A percentile compares a stretch with the other conserved stretches of the same genome.
Evolutionary conservation across 1,284 basidiomycete genomes (phyloP).

Genomic region (Cerioporus squamosus): DNA sequence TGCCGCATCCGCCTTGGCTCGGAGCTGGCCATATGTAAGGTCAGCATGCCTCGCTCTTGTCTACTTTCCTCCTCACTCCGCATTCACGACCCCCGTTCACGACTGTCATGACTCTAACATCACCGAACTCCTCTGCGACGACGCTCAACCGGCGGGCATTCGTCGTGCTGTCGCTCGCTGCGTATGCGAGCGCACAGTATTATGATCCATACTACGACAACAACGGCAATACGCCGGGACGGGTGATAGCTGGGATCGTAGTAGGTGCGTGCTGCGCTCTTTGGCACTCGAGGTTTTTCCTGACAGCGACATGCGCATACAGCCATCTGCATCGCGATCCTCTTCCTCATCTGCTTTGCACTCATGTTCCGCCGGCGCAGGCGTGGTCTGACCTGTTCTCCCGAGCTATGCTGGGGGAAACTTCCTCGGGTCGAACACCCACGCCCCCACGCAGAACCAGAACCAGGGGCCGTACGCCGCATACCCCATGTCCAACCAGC

Average conservation of each 20-base stretch:
- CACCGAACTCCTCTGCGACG: neutral
- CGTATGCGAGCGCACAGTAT: slow-evolving; percentile 16
- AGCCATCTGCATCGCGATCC: slow-evolving; percentile 20
- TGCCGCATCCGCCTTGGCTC: neutral
- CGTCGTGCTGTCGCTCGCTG: slow-evolving; percentile 15
- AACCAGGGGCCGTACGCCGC: slow-evolving; percentile 14
- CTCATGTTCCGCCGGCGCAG: slow-evolving; percentile 20
- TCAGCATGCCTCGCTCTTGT: neutral
- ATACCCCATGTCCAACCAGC: slow-evolving; percentile 9
- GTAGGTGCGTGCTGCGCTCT: slow-evolving; percentile 12
- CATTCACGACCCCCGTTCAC: neutral
- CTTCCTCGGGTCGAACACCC: neutral
- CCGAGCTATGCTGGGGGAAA: slow-evolving; percentile 5
- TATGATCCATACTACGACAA: slow-evolving; percentile 2
- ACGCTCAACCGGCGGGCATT: neutral
- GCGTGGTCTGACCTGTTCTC: slow-evolving; percentile 7
- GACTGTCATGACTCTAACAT: neutral
- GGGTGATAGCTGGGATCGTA: slow-evolving; percentile 21
- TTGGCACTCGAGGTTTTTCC: neutral
- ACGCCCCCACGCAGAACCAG: slow-evolving; percentile 1
- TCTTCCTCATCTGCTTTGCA: slow-evolving; percentile 14
- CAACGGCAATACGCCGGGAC: slow-evolving; percentile 9
- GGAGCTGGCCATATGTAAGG: neutral
- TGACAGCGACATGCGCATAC: neutral
- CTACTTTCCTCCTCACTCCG: slow-evolving; percentile 3